Base-by-base conservation (phyloP, 768 basidiomycete genomes). In the Stropharia rugosoannulata region DNA sequence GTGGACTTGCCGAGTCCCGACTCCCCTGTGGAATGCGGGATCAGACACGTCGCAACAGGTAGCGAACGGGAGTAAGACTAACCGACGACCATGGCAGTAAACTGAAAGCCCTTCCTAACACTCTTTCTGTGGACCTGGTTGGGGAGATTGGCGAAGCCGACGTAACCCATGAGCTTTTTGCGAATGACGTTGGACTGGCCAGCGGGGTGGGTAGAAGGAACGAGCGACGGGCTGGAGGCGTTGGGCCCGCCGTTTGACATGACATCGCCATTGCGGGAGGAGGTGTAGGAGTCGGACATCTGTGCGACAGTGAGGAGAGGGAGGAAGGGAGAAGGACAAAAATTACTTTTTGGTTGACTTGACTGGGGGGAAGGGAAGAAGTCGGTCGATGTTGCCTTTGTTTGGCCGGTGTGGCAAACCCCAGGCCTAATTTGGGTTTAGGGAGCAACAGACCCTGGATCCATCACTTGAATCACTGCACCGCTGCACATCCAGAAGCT, bases 111-210 rank as follows among this genome's bases (percentile, higher is more conserved):
- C 75, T 95, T 98, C 79, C 94, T 83, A 46, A 97, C 90, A 66
- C 94, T 96, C 79, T 97, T 93, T 75, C 97, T 89, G 77, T 99
- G 97, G 43, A 98, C 96, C 74, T 99, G 97, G 82, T 99, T 98
- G 48, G 97, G 97, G 49, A 99, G 83, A 73, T 97, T 98, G 69
- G 95, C 93, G 69, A 99, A 96, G 49, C 93, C 93, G 57, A 96
- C 93, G 70, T 93, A 95, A 66, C 93, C 92, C 84, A 90, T 92
- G 65, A 95, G 80, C 77, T 95, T 95, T 86, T 94, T 95, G 75
- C 91, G 89, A 66, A 82, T 81, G 69, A 80, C 77, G 63, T 73
- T 75, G 56, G 80, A 74, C 51, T 75, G 19, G 57, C 66, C 71
- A 57, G 72, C 56, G n/a, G 70, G 67, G 53, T 73, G 71, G 58